Percentiles rank a stretch among this genome's conserved stretches.
Evolutionary conservation across 2,329 filamentous ascomycete species (phyloP).

Genomic region (Xylaria multiplex): DNA sequence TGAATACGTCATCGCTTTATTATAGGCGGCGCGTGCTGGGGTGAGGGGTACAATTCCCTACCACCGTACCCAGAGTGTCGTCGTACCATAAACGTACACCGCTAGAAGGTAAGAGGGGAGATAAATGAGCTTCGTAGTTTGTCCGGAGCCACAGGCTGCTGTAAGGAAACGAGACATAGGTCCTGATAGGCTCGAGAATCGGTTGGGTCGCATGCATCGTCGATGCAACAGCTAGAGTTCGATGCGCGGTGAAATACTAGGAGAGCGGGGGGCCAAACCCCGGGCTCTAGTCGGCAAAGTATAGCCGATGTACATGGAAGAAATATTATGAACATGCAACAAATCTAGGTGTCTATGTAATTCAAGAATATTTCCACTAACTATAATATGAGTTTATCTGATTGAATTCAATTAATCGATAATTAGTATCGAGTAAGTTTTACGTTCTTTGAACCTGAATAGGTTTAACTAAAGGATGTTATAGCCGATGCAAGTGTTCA

Average conservation of each 20-base stretch:
- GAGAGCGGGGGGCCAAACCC: conserved; percentile 26
- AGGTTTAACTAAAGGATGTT: not conserved
- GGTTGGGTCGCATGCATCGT: conserved; percentile 25
- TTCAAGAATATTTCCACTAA: not conserved
- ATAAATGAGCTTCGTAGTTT: no score
- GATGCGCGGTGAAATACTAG: conserved; percentile 30
- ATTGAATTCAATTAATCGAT: not conserved
- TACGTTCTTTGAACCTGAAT: not conserved
- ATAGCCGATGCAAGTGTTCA: not conserved
- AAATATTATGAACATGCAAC: not conserved
- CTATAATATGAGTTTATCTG: not conserved
- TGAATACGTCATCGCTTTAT: conserved; percentile 24
- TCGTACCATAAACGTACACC: conserved; percentile 6
- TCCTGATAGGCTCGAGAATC: conserved; percentile 14
- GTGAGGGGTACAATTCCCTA: conserved; percentile 5
- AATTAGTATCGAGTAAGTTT: not conserved
- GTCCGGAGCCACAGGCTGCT: not conserved
- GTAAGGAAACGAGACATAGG: conserved; percentile 3
- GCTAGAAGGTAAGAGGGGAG: conserved; percentile 15
- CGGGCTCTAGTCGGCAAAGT: conserved; percentile 6
- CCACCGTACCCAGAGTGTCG: not conserved
- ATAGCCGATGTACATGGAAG: conserved; percentile 7
- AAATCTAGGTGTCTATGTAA: not conserved
- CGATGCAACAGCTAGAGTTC: conserved; percentile 37
- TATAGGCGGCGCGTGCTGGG: not conserved